Base-by-base conservation (phyloP, 2,329 filamentous ascomycete genomes). In the Stagonosporopsis tanaceti region DNA sequence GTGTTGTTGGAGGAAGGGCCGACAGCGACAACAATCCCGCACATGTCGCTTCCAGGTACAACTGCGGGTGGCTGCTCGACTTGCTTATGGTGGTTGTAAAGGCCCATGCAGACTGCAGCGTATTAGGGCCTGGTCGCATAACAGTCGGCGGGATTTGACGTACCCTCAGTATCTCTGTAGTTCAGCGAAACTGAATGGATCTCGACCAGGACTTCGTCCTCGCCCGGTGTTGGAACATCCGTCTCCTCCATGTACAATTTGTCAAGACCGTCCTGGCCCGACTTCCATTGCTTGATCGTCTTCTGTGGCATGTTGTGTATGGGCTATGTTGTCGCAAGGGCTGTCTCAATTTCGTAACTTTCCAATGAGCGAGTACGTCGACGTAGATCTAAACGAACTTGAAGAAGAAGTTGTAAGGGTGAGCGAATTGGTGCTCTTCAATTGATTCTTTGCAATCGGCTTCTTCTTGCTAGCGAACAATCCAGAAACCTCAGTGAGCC, bases 1-100 rank as follows among this genome's bases (percentile, higher is more conserved):
- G 77, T 74, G 38, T 67, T 57, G 2, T 76, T 78, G 17, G 79
- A 70, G 2, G 48, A 45, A 22, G 69, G 68, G 32, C 84, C 84
- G 28, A 83, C 65, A 14, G 80, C 72, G 2, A 84, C 77, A 42
- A 91, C 78, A 8, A 81, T 80, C 41, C 89, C 89, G 75, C 87
- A 89, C 81, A 89, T 89, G 74, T 92, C 89, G 22, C 87, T 89
- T 73, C 86, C 88, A 1, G 88, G 87, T 1, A 91, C 85, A 12
- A 90, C 64, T 3, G 70, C 64, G 66, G 53, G 79, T 57, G 50
- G 75, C 50, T 50, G 72, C 60, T 57, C 77, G 42, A 86, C 76
- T 4, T 81, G 80, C 64, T 83, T 81, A 77, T 90, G 87, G 74
- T 91, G 87, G 69, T 80, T 86, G 77, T 90, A 91, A 12, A 85